phyloP scores from a whole-genome alignment of 1,284 basidiomycete genomes.

The Jaminaea rosea region DNA sequence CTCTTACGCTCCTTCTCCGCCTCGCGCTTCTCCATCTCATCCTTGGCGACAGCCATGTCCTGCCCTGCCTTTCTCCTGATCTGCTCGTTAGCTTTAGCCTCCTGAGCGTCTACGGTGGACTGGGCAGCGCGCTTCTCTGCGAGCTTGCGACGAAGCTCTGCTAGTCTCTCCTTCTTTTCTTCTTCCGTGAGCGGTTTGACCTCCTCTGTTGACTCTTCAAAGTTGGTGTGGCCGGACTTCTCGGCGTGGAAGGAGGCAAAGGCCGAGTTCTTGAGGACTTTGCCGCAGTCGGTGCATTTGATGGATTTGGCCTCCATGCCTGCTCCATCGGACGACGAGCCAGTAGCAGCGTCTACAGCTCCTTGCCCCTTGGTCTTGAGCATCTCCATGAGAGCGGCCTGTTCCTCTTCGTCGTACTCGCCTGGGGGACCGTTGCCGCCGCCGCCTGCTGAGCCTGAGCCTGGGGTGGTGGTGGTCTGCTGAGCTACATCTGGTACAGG shows the following conservation, averaged over 20 bases:
- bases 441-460: constrained; percentile 1
- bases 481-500: constrained; percentile 31
- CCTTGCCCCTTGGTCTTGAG: constrained; percentile 25
- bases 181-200: constrained; percentile 89
- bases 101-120: constrained; percentile 32
- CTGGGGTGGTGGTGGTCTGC: constrained; percentile 4
- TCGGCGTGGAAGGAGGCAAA: constrained; percentile 89
- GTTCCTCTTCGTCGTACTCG: constrained; percentile 35
- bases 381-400: constrained; percentile 28
- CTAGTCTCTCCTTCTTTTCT: constrained; percentile 74
- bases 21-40: constrained; percentile 44
- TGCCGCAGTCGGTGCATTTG: constrained; percentile 41
- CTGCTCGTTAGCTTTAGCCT: constrained; percentile 36
- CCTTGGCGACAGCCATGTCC: constrained; percentile 27
- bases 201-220: constrained; percentile 91
- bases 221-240: constrained; percentile 75
- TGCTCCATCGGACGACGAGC: no score
- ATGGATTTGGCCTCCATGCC: constrained; percentile 35
- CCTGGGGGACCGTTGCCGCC: neutral
- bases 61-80: constrained; percentile 45
- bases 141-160: constrained; percentile 52
- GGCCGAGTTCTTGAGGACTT: constrained; percentile 61
- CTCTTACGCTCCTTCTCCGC: constrained; percentile 38
- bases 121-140: constrained; percentile 37
- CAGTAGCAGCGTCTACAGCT: constrained; percentile 23